These are phyloP conservation scores for Petunia secreta DNA, from an alignment of 257 asterid genomes.

Conservation along the genomic window DNA sequence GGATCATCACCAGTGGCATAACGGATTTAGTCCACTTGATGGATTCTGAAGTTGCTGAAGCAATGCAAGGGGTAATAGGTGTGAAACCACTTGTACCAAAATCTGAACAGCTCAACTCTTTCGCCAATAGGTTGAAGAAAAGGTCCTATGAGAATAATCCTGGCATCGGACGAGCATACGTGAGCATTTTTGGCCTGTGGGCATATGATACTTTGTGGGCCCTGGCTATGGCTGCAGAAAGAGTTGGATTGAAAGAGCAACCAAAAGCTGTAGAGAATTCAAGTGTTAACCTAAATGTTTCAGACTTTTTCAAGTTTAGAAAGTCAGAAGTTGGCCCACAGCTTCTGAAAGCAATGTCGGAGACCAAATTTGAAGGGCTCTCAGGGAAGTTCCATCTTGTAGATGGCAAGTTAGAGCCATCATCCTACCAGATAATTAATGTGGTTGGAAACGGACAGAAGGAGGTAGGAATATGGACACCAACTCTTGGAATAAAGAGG, in stretches of 20 bases:
- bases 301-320: slow-evolving; percentile 28
- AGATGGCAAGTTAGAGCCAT: slow-evolving; percentile 36
- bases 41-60: slow-evolving; percentile 32
- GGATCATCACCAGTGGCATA: slow-evolving; percentile 45
- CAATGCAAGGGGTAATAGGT: slow-evolving; percentile 63
- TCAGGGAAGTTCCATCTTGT: slow-evolving; percentile 40
- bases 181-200: slow-evolving; percentile 41
- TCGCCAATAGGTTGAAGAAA: slow-evolving; percentile 25
- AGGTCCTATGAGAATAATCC: slow-evolving; percentile 28
- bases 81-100: slow-evolving; percentile 42
- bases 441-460: slow-evolving; percentile 31
- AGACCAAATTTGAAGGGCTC: slow-evolving; percentile 43
- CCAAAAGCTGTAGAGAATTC: slow-evolving; percentile 16
- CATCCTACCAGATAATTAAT: slow-evolving; percentile 45
- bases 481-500: slow-evolving; percentile 27
- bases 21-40: slow-evolving; percentile 33
- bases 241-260: slow-evolving; percentile 23
- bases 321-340: slow-evolving; percentile 36
- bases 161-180: slow-evolving; percentile 24
- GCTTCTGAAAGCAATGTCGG: slow-evolving; percentile 35
- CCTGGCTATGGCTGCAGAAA: slow-evolving; percentile 54
- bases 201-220: slow-evolving; percentile 60
- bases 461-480: slow-evolving; percentile 46
- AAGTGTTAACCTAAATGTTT: slow-evolving; percentile 10
- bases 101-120: slow-evolving; percentile 27